These are phyloP conservation scores for Brachypodium distachyon DNA, from an alignment of 202 grass and related monocot genomes.

Conservation along the genomic window DNA sequence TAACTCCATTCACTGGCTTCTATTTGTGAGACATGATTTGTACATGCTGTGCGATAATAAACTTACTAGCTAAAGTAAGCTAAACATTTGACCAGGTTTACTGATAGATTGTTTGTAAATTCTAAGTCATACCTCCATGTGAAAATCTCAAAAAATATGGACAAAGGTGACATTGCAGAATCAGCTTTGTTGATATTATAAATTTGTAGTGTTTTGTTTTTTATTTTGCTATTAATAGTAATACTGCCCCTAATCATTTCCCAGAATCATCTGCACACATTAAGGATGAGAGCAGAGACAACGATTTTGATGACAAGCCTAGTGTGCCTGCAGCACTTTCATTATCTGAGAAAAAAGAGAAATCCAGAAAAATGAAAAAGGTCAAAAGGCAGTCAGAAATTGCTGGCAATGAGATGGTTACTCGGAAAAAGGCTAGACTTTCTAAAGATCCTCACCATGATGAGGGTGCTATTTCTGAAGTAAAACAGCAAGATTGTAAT, in stretches of 20 bases:
- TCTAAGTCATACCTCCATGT: neutral
- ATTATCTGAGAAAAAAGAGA: conserved; percentile 42
- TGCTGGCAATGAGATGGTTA: conserved; percentile 37
- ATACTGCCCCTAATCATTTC: conserved; percentile 19
- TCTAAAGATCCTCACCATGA: conserved; percentile 48
- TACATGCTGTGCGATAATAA: neutral
- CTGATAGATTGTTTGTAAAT: conserved; percentile 2
- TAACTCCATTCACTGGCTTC: neutral
- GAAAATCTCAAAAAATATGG: neutral
- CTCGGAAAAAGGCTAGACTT: conserved; percentile 66
- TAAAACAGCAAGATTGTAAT: conserved; percentile 55
- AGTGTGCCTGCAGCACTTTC: conserved; percentile 40
- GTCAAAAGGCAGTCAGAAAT: conserved; percentile 60
- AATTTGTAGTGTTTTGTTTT: neutral
- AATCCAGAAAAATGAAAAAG: conserved; percentile 50
- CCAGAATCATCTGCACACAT: conserved; percentile 87
- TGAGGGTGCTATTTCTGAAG: conserved; percentile 61
- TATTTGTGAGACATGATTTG: neutral
- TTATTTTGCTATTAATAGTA: conserved; percentile 34
- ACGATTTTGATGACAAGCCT: conserved; percentile 60
- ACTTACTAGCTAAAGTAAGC: neutral
- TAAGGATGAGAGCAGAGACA: conserved; percentile 81
- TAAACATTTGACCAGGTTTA: neutral
- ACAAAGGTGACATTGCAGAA: neutral
- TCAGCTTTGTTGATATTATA: neutral